Evolutionary conservation across 768 basidiomycete species (phyloP).

Genomic region (Cystobasidium tubakii): DNA sequence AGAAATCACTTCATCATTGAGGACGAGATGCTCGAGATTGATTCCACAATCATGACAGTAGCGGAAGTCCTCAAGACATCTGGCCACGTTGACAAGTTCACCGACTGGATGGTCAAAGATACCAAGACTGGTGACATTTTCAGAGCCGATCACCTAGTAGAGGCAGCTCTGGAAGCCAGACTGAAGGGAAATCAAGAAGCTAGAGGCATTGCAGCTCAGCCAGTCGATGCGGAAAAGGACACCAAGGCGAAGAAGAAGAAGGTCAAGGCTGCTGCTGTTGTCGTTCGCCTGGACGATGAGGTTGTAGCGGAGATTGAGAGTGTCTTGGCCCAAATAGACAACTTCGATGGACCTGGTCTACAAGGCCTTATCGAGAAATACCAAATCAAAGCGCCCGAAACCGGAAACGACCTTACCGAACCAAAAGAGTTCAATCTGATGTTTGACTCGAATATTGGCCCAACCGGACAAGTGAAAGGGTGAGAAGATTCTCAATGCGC

Average conservation of each 20-base stretch:
- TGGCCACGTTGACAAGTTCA: conserved; percentile 94
- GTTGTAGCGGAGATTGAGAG: conserved; percentile 70
- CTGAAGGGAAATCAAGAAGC: conserved; percentile 87
- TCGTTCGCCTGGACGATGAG: conserved; percentile 68
- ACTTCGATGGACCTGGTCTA: conserved; percentile 80
- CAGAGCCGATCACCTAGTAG: conserved; percentile 92
- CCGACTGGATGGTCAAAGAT: conserved; percentile 99
- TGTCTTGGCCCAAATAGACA: conserved; percentile 85
- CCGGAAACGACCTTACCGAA: conserved; percentile 83
- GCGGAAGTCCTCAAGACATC: conserved; percentile 91
- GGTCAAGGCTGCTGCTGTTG: conserved; percentile 62
- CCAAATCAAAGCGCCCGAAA: conserved; percentile 80
- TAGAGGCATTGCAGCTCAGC: conserved; percentile 55
- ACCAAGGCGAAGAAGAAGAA: conserved; percentile 69
- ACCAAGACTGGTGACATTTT: conserved; percentile 89
- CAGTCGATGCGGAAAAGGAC: conserved; percentile 52
- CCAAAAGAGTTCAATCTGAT: conserved; percentile 97
- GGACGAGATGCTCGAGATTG: conserved; percentile 96
- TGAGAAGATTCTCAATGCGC: conserved; percentile 49
- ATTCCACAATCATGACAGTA: conserved; percentile 96
- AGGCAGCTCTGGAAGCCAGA: conserved; percentile 80
- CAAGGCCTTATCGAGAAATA: conserved; percentile 76
- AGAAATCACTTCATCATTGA: conserved; percentile 96
- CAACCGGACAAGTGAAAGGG: conserved; percentile 95
- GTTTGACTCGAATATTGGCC: conserved; percentile 96